phyloP scores from a whole-genome alignment of 2,329 filamentous ascomycete species.

The Basipetospora chlamydospora region DNA sequence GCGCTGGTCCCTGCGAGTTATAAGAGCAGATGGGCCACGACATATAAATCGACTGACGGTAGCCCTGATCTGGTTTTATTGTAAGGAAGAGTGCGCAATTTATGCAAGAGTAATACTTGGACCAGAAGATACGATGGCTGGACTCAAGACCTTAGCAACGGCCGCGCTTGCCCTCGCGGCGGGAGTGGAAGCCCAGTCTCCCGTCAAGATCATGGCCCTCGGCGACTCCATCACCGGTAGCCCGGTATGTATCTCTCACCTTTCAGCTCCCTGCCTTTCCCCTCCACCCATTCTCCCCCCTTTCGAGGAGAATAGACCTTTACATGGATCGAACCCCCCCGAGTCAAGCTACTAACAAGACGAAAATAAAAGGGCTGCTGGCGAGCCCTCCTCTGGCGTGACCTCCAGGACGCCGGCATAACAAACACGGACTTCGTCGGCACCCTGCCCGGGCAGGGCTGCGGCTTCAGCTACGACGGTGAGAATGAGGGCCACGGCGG shows the following conservation, averaged over 20 bases:
- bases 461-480: conserved; percentile 19
- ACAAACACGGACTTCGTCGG: conserved; percentile 27
- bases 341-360: no score
- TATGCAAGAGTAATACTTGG: no score
- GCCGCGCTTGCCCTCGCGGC: not conserved
- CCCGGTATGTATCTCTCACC: conserved; percentile 10
- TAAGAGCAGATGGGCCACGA: no score
- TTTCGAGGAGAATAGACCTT: no score
- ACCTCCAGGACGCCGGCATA: conserved; percentile 18
- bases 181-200: not conserved
- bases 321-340: no score
- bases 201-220: conserved; percentile 11
- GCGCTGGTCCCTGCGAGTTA: no score
- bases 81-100: no score
- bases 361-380: conserved; percentile 23
- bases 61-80: not conserved
- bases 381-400: conserved; percentile 26
- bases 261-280: not conserved
- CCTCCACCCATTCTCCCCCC: no score
- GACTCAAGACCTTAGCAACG: not conserved
- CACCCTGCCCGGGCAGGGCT: conserved; percentile 19
- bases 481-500: conserved; percentile 30
- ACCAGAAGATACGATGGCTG: not conserved
- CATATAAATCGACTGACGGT: no score
- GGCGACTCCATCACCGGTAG: conserved; percentile 31